These are phyloP conservation scores for Suhomyces xylopsoci DNA, from an alignment of 805 yeast genomes.

Conservation along the genomic window DNA sequence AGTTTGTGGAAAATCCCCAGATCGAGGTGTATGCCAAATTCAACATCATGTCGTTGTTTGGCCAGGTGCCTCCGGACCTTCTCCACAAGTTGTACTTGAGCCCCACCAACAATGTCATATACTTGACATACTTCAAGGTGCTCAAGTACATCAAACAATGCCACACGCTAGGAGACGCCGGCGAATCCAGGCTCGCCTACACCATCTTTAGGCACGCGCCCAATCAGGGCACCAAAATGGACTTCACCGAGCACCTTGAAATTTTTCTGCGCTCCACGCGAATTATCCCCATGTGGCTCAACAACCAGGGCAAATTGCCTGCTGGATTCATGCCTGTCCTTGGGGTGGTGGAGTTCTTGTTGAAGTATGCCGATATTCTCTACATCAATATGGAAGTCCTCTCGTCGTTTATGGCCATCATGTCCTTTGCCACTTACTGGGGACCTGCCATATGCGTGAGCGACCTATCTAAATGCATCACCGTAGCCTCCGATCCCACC, in stretches of 20 bases:
- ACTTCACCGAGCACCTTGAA: background rate
- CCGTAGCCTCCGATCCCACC: conserved; percentile 1
- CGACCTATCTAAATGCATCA: conserved; percentile 2
- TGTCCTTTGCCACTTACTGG: conserved; percentile 6
- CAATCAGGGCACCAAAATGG: background rate
- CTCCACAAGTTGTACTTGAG: conserved; percentile 1
- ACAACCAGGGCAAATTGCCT: background rate
- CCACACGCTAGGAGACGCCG: background rate
- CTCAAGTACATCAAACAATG: background rate
- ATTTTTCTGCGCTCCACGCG: background rate
- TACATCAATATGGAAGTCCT: conserved; percentile 3
- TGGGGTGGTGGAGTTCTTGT: conserved; percentile 1
- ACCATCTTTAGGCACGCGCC: conserved; percentile 2
- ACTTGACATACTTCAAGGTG: background rate
- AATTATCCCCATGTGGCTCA: background rate
- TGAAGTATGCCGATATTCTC: conserved; percentile 1
- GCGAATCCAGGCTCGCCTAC: background rate
- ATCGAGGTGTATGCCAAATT: background rate
- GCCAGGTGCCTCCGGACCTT: background rate
- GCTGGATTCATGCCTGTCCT: background rate
- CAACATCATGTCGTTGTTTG: background rate
- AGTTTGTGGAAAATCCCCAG: background rate
- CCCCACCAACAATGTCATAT: background rate
- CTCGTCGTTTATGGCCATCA: background rate
- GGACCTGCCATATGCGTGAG: conserved; percentile 3